Percentiles rank a stretch among this genome's conserved stretches.
phyloP scores from a whole-genome alignment of 2,329 filamentous ascomycete genomes.

The Colletotrichum lentis region DNA sequence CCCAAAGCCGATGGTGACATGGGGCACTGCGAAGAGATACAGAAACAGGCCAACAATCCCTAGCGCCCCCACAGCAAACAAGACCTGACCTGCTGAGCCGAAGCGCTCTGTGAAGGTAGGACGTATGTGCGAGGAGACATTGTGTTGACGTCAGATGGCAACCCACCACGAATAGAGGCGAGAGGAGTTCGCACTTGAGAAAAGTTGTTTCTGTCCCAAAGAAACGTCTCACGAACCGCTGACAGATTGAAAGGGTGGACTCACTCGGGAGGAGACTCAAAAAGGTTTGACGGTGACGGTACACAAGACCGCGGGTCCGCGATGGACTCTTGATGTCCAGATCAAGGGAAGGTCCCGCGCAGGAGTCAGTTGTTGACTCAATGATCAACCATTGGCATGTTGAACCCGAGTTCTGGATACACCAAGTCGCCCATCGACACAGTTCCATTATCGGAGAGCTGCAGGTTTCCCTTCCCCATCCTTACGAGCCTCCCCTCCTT shows the following conservation, averaged over 20 bases:
- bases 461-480: background rate
- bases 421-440: conserved; percentile 10
- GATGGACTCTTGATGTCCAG: background rate
- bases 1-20: background rate
- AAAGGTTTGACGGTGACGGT: background rate
- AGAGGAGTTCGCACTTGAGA: background rate
- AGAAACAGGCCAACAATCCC: background rate
- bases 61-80: background rate
- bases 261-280: conserved; percentile 6
- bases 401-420: background rate
- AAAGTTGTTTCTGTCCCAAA: too few relatives aligned
- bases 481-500: background rate
- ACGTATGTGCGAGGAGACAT: background rate
- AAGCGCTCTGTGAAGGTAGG: background rate
- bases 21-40: background rate
- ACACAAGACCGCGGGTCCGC: background rate
- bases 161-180: conserved; percentile 9
- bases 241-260: background rate
- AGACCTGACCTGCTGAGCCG: background rate
- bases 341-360: background rate
- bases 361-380: background rate
- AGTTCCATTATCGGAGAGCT: background rate
- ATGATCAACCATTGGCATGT: background rate
- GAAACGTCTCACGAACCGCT: too few relatives aligned
- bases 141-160: background rate